Percentiles rank a stretch among this genome's conserved stretches.
These are phyloP conservation scores for Fermentozyma sake DNA, from an alignment of 1,139 yeast species.

Conservation along the genomic window DNA sequence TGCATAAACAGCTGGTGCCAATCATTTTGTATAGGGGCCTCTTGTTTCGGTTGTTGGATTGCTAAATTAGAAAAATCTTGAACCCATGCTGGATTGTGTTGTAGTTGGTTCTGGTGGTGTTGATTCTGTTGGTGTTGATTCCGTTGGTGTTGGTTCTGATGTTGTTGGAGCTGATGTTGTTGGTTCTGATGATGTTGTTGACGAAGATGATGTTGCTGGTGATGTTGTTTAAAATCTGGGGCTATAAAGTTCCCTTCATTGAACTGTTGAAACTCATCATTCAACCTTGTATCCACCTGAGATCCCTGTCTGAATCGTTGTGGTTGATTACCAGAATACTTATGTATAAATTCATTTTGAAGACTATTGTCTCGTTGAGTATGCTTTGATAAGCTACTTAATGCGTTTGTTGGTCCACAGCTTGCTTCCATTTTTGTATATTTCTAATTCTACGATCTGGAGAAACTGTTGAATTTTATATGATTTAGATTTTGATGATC, in stretches of 20 bases:
- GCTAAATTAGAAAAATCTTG: conserved; percentile 30
- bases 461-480: too few relatives aligned
- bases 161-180: conserved; percentile 3
- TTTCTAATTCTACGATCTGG: too few relatives aligned
- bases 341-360: conserved; percentile 14
- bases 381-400: conserved; percentile 19
- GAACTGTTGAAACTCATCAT: conserved; percentile 34
- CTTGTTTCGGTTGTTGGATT: conserved; percentile 9
- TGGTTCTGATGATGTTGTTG: conserved; percentile 7
- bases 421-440: conserved; percentile 20
- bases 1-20: conserved; percentile 30
- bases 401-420: conserved; percentile 23
- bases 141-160: conserved; percentile 7
- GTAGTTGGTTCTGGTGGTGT: conserved; percentile 10
- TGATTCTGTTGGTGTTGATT: conserved; percentile 10
- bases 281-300: conserved; percentile 25
- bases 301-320: conserved; percentile 2
- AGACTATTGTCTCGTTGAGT: conserved; percentile 21
- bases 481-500: too few relatives aligned
- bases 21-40: conserved; percentile 10
- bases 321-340: background rate
- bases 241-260: conserved; percentile 4
- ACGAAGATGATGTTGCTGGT: conserved; percentile 8
- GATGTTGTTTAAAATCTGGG: conserved; percentile 3
- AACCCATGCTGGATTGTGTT: conserved; percentile 21